phyloP scores from a whole-genome alignment of 495 filamentous ascomycete genomes.

The Massariosphaeria phaeospora region DNA sequence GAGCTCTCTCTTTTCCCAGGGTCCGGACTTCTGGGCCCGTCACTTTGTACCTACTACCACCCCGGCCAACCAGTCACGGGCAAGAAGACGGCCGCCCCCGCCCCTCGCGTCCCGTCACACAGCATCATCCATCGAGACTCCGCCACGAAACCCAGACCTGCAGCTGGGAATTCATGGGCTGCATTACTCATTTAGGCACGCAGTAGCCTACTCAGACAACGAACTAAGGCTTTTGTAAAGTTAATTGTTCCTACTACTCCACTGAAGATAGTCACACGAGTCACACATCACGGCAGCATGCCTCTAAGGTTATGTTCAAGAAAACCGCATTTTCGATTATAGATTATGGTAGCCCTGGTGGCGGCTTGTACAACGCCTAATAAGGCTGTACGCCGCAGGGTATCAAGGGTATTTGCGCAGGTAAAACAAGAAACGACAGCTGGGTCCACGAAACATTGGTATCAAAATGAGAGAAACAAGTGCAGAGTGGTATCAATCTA shows the following conservation, averaged over 20 bases:
- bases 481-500: conserved; percentile 39
- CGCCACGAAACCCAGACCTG: conserved; percentile 5
- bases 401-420: conserved; percentile 37
- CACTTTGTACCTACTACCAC: too few relatives aligned
- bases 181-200: too few relatives aligned
- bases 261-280: not conserved
- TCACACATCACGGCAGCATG: not conserved
- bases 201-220: too few relatives aligned
- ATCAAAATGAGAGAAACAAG: conserved; percentile 33
- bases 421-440: conserved; percentile 29
- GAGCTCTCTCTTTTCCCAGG: too few relatives aligned
- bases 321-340: conserved; percentile 32
- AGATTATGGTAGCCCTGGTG: conserved; percentile 35
- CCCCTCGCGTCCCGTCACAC: too few relatives aligned
- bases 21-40: too few relatives aligned
- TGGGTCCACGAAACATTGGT: conserved; percentile 27
- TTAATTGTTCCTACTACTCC: not conserved
- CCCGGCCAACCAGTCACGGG: too few relatives aligned
- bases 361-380: conserved; percentile 36
- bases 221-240: too few relatives aligned
- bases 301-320: conserved; percentile 1
- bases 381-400: conserved; percentile 32
- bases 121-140: conserved; percentile 3
- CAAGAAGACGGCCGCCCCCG: too few relatives aligned
- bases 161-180: not conserved